Base-by-base conservation (phyloP, 2,329 filamentous ascomycete species). In the Emergomyces africanus region DNA sequence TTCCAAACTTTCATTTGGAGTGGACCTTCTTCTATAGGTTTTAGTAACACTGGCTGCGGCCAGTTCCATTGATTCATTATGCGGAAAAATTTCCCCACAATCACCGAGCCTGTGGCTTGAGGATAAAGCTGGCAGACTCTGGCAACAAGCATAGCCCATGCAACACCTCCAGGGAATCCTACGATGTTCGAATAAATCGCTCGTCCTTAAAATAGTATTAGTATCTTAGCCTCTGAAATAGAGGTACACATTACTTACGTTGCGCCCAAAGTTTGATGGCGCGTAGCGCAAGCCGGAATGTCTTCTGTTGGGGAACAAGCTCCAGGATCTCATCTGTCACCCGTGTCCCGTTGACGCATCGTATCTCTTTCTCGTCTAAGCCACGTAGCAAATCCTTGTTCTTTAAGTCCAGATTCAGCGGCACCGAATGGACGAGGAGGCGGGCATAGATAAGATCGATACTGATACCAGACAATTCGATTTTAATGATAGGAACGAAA, bases 231-330 rank as follows among this genome's bases (percentile, higher is more conserved):
- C 9, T 9, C 3, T 41, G 41, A 39, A 46, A 44, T 41, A 33
- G 23, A 48, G 30, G 44, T 6, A 1, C 35, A 33, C 8, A 2
- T 37, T 35, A 20, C 76, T 64, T 69, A 78, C 81, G 84, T 69
- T 95, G 89, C 10, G 94, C 91, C 94, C 94, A 99, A 8, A 99
- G 80, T 75, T 99, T 99, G 77, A 99, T 89, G 15, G 90, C 91
- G 56, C 94, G 84, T 62, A 97, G 74, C 10, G 94, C 94, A 63
- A 91, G 83, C 62, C 90, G 87, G 74, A 99, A 99, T 3, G 90
- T 90, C 66, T 88, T 90, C 66, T 87, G 83, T 70, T 97, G 89
- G 0, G 94, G 94, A 2, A 99, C 91, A 9, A 96, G 79, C 53
- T 85, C 82, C 48, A 99, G 77, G 55, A 99, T 95, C 70, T 96